These are phyloP conservation scores for Tulasnella sp. DNA, from an alignment of 768 basidiomycete genomes.

Conservation along the genomic window DNA sequence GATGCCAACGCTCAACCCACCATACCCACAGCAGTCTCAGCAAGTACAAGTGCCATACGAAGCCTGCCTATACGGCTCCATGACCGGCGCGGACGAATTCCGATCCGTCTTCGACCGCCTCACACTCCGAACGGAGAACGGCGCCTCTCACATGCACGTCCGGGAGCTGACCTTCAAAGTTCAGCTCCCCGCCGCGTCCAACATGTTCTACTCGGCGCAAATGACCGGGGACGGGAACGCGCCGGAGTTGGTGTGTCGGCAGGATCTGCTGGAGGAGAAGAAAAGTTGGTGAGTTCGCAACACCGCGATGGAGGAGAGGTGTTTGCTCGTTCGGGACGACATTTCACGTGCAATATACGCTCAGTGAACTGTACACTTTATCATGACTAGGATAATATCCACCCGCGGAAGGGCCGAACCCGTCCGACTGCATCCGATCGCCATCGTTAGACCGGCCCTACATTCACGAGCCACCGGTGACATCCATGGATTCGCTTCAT, in stretches of 20 bases:
- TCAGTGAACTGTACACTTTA: background rate
- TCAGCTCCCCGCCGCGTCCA: conserved; percentile 37
- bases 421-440: conserved; percentile 72
- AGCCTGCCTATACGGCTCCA: conserved; percentile 10
- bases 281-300: conserved; percentile 47
- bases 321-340: background rate
- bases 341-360: background rate
- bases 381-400: conserved; percentile 48
- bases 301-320: too few species aligned
- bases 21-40: background rate
- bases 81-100: conserved; percentile 9
- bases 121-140: conserved; percentile 66
- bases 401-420: conserved; percentile 78
- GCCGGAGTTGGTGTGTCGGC: conserved; percentile 57
- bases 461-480: conserved; percentile 60
- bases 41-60: conserved; percentile 10
- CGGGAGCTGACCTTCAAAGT: conserved; percentile 78
- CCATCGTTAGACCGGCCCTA: conserved; percentile 79
- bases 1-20: background rate
- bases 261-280: conserved; percentile 52
- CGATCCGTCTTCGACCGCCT: conserved; percentile 54
- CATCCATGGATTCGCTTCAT: conserved; percentile 67
- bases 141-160: conserved; percentile 29
- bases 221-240: conserved; percentile 43
- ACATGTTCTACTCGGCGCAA: background rate